Evolutionary conservation across 441 rosid species (phyloP).

Genomic region (Rhodomyrtus psidioides): DNA sequence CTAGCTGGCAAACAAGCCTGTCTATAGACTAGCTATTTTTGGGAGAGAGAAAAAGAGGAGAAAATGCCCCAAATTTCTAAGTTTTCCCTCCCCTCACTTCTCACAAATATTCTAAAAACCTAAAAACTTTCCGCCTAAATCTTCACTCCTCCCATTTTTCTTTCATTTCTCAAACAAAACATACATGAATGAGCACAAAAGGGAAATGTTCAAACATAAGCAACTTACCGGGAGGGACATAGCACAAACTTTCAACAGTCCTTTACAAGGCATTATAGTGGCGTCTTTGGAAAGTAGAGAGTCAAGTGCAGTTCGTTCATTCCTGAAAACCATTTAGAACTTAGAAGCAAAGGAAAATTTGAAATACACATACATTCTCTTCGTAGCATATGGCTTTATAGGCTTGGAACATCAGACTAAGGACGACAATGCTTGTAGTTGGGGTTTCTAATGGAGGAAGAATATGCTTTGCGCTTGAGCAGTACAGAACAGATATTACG

Average conservation of each 20-base stretch:
- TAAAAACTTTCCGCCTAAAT: not conserved
- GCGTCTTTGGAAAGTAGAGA: slow-evolving; percentile 59
- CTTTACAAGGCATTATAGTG: slow-evolving; percentile 75
- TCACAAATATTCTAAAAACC: not conserved
- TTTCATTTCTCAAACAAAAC: not conserved
- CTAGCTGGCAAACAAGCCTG: not conserved
- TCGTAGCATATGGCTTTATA: not conserved
- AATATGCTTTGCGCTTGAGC: not conserved
- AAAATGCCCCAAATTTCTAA: not conserved
- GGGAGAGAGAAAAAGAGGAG: not conserved
- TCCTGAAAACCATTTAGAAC: slow-evolving; percentile 41
- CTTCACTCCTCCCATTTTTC: not conserved
- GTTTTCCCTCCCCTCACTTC: not conserved
- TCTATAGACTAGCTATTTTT: not conserved
- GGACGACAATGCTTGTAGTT: not conserved
- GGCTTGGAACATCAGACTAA: not conserved
- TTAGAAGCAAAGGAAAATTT: not conserved
- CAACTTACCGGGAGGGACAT: slow-evolving; percentile 78
- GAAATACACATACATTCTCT: not conserved
- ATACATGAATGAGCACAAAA: not conserved
- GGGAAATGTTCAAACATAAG: not conserved
- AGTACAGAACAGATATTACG: not conserved
- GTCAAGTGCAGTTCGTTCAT: slow-evolving; percentile 66
- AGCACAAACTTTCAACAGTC: slow-evolving; percentile 73
- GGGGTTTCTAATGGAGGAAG: not conserved